A percentile compares a stretch with the other conserved stretches of the same genome.
phyloP scores from a whole-genome alignment of 2,329 filamentous ascomycete genomes.

The Penicillium sp. region DNA sequence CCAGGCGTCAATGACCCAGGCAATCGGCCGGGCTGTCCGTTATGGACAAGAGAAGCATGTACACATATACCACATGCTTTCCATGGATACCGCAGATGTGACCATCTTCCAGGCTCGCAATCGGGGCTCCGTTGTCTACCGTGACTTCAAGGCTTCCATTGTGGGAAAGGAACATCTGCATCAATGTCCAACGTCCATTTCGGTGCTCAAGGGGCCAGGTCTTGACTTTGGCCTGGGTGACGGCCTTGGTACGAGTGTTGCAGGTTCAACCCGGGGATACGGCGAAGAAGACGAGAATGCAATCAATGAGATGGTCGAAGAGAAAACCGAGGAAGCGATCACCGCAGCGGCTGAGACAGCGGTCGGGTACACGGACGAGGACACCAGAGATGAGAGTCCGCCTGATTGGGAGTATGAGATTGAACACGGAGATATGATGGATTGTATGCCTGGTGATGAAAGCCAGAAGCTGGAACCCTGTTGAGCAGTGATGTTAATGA shows the following conservation, averaged over 20 bases:
- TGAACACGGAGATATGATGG: too few species aligned
- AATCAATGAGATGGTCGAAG: too few species aligned
- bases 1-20: constrained; percentile 56
- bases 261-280: too few species aligned
- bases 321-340: too few species aligned
- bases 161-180: background rate
- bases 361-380: too few species aligned
- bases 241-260: background rate
- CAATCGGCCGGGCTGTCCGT: constrained; percentile 56
- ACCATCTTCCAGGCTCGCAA: constrained; percentile 40
- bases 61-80: constrained; percentile 51
- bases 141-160: constrained; percentile 20
- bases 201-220: background rate
- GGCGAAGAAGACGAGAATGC: too few species aligned
- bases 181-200: background rate
- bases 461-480: too few species aligned
- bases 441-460: too few species aligned
- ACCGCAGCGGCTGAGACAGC: too few species aligned
- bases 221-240: background rate
- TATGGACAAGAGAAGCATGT: constrained; percentile 56
- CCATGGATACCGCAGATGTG: constrained; percentile 43
- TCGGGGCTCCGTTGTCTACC: constrained; percentile 27
- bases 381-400: too few species aligned
- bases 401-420: too few species aligned
- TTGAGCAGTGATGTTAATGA: too few species aligned